Evolutionary conservation across 495 filamentous ascomycete species (phyloP).

Genomic region (Penicillium lividum): DNA sequence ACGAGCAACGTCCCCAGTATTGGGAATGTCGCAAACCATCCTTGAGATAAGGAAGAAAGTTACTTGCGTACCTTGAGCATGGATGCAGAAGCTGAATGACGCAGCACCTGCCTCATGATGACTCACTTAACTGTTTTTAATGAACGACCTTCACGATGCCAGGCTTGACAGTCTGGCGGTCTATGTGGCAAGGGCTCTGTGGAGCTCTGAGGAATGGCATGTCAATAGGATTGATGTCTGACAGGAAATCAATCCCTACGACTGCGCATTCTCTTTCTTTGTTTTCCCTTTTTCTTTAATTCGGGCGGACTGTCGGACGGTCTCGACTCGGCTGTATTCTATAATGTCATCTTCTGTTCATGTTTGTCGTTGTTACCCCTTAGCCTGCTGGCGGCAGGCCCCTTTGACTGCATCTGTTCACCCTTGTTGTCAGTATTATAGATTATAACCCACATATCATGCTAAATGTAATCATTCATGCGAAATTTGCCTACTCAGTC

Average conservation of each 20-base stretch:
- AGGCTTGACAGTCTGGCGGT: slow-evolving; percentile 34
- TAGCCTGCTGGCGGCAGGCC: slow-evolving; percentile 28
- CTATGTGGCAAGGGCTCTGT: slow-evolving; percentile 27
- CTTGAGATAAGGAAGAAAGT: slow-evolving; percentile 12
- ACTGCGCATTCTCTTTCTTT: slow-evolving; percentile 9
- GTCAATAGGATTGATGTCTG: slow-evolving; percentile 7
- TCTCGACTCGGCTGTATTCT: slow-evolving; percentile 30
- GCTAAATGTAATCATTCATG: slow-evolving; percentile 28
- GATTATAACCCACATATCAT: slow-evolving; percentile 24
- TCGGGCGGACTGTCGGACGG: slow-evolving; percentile 17
- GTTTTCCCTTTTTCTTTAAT: slow-evolving; percentile 20
- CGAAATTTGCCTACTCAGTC: neutral
- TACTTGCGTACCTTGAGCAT: slow-evolving; percentile 16
- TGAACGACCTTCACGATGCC: slow-evolving; percentile 49
- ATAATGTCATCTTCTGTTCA: slow-evolving; percentile 35
- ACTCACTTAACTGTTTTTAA: slow-evolving; percentile 43
- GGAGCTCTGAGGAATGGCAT: slow-evolving; percentile 17
- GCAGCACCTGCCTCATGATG: slow-evolving; percentile 22
- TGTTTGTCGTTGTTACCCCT: slow-evolving; percentile 34
- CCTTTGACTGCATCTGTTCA: slow-evolving; percentile 20
- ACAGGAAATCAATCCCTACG: neutral
- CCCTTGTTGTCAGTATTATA: slow-evolving; percentile 27
- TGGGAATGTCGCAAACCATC: slow-evolving; percentile 6
- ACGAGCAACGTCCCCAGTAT: neutral
- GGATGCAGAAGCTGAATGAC: slow-evolving; percentile 13